Evolutionary conservation across 1,284 basidiomycete genomes (phyloP).

Genomic region (Veloboletus limbatus): DNA sequence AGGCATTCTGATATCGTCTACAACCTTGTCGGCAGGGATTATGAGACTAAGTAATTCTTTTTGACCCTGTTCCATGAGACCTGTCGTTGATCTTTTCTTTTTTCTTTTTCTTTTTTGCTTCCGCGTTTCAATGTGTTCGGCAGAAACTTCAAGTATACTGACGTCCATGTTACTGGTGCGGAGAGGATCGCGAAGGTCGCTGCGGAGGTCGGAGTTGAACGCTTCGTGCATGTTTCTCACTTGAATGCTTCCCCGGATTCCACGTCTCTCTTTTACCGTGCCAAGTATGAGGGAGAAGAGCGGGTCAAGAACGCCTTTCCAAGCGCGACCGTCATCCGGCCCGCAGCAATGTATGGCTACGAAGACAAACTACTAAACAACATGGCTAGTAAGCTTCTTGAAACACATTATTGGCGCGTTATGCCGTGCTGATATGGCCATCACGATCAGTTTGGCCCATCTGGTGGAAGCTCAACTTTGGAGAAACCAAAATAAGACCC

Average conservation of each 20-base stretch:
- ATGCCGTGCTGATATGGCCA: slow-evolving; percentile 17
- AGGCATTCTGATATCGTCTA: slow-evolving; percentile 88
- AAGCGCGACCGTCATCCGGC: slow-evolving; percentile 87
- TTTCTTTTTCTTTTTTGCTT: too few species aligned
- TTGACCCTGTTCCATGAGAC: slow-evolving; percentile 16
- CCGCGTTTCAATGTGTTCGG: too few species aligned
- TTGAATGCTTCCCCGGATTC: slow-evolving; percentile 86
- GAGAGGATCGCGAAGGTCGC: slow-evolving; percentile 81
- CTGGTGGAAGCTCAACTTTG: slow-evolving; percentile 92
- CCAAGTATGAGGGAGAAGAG: slow-evolving; percentile 91
- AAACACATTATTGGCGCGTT: slow-evolving; percentile 6
- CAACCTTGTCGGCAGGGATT: slow-evolving; percentile 35
- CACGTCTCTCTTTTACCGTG: slow-evolving; percentile 79
- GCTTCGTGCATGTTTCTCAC: slow-evolving; percentile 94
- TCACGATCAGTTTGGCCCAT: slow-evolving; percentile 73
- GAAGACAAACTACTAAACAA: slow-evolving; percentile 96
- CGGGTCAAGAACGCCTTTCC: slow-evolving; percentile 85
- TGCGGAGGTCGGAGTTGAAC: slow-evolving; percentile 74
- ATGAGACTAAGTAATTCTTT: slow-evolving; percentile 73
- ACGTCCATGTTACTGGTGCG: slow-evolving; percentile 80
- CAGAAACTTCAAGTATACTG: slow-evolving; percentile 82
- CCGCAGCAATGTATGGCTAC: slow-evolving; percentile 84
- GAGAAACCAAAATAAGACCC: slow-evolving; percentile 83
- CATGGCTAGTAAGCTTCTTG: slow-evolving; percentile 71
- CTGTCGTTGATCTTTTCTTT: slow-evolving; percentile 8